phyloP scores from a whole-genome alignment of 169 alveolate species.

The Plasmodium relictum region DNA sequence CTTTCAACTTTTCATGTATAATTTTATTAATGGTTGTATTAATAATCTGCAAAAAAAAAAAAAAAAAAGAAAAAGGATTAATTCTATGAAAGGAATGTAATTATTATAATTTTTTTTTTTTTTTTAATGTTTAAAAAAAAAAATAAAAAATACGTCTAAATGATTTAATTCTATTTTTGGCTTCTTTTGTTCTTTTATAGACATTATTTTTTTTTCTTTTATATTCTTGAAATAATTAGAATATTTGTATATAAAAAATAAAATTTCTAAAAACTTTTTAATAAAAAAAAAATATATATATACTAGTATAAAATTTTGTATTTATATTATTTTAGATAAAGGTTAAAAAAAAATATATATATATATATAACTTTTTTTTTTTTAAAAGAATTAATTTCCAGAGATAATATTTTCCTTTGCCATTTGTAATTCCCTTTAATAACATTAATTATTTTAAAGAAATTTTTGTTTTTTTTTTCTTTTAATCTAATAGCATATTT shows the following conservation, averaged over 20 bases:
- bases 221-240: slow-evolving; percentile 1
- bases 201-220: not conserved
- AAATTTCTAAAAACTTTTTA: not conserved
- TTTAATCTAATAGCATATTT: slow-evolving; percentile 47
- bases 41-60: slow-evolving; percentile 24
- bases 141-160: not conserved
- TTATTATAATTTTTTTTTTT: too few relatives aligned
- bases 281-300: slow-evolving; percentile 1
- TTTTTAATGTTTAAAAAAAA: too few relatives aligned
- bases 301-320: not conserved
- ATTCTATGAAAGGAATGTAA: too few relatives aligned
- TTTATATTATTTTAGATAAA: not conserved
- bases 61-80: too few relatives aligned
- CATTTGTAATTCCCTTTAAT: slow-evolving; percentile 33
- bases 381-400: slow-evolving; percentile 24
- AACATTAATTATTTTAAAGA: slow-evolving; percentile 10
- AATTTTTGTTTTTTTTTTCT: not conserved
- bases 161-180: not conserved
- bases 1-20: slow-evolving; percentile 49
- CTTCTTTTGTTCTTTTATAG: not conserved
- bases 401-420: slow-evolving; percentile 43
- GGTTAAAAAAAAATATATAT: not conserved
- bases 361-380: slow-evolving; percentile 25
- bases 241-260: slow-evolving; percentile 8
- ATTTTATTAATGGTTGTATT: slow-evolving; percentile 47